Percentiles rank a stretch among this genome's conserved stretches.
phyloP scores from a whole-genome alignment of 768 basidiomycete species.

The Mycena indigotica region DNA sequence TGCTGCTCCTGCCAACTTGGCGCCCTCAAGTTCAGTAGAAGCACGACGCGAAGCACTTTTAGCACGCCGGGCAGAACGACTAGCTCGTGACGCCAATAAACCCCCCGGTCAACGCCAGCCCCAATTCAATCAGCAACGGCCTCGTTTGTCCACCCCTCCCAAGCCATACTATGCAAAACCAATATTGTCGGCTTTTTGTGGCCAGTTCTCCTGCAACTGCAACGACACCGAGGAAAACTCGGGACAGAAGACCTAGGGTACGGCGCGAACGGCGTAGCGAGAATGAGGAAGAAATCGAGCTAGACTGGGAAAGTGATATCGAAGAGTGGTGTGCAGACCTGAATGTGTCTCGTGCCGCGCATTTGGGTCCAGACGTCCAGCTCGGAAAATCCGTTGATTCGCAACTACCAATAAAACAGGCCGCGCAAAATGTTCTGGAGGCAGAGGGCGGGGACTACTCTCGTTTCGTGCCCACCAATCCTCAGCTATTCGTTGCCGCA shows the following conservation, averaged over 20 bases:
- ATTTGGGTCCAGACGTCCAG: slow-evolving; percentile 25
- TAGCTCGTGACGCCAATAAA: slow-evolving; percentile 15
- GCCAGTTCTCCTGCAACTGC: not conserved
- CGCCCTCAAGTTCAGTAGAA: slow-evolving; percentile 25
- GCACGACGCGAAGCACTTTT: not conserved
- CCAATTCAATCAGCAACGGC: not conserved
- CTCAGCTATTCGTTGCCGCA: slow-evolving; percentile 30
- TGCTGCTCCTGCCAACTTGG: not conserved
- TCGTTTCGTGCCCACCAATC: slow-evolving; percentile 39
- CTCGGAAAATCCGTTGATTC: too few species aligned
- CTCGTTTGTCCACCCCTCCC: not conserved
- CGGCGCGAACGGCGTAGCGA: not conserved
- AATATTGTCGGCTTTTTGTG: not conserved
- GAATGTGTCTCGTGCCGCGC: slow-evolving; percentile 23
- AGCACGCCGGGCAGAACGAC: slow-evolving; percentile 16
- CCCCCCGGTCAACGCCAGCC: too few species aligned
- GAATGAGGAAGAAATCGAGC: not conserved
- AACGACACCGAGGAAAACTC: not conserved
- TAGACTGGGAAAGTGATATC: slow-evolving; percentile 1
- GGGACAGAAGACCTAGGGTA: not conserved
- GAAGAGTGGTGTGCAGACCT: slow-evolving; percentile 9
- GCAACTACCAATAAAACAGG: too few species aligned
- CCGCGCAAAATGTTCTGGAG: slow-evolving; percentile 30
- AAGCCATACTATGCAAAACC: too few species aligned
- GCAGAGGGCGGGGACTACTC: slow-evolving; percentile 52